These are phyloP conservation scores for Cordyceps cicadae DNA, from an alignment of 2,329 filamentous ascomycete species.

Conservation along the genomic window DNA sequence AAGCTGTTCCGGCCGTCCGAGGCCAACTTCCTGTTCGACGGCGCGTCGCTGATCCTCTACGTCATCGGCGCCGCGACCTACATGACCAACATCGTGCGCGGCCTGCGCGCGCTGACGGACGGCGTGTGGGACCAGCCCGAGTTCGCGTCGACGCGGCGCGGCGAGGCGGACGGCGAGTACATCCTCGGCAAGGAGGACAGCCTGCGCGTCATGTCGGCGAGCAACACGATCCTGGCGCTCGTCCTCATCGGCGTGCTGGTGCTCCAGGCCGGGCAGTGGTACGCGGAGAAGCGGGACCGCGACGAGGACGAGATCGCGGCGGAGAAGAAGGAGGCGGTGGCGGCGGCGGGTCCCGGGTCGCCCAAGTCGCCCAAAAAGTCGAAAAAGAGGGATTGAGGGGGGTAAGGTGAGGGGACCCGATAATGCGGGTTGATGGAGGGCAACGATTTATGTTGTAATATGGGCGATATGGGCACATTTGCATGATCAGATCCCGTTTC, in stretches of 20 bases:
- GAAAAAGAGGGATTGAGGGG: constrained; percentile 30
- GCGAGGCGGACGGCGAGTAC: constrained; percentile 48
- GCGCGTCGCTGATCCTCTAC: constrained; percentile 71
- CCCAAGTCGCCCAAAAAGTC: constrained; percentile 14
- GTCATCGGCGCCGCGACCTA: constrained; percentile 87
- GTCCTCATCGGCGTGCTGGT: constrained; percentile 87
- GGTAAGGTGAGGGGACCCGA: background rate
- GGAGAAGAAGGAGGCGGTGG: constrained; percentile 36
- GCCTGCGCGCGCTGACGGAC: constrained; percentile 70
- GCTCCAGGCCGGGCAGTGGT: constrained; percentile 95
- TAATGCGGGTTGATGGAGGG: background rate
- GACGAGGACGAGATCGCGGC: constrained; percentile 66
- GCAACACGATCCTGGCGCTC: constrained; percentile 90
- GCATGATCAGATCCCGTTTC: background rate
- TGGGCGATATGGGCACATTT: constrained; percentile 3
- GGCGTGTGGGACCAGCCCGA: constrained; percentile 51
- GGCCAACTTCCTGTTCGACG: constrained; percentile 91
- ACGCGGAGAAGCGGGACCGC: constrained; percentile 86
- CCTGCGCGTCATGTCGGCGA: constrained; percentile 82
- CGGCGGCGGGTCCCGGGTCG: constrained; percentile 12
- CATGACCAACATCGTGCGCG: constrained; percentile 93
- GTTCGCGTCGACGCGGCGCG: constrained; percentile 29
- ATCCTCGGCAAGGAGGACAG: constrained; percentile 79
- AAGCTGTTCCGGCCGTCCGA: constrained; percentile 94
- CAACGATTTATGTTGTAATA: constrained; percentile 1